These are phyloP conservation scores for Trichosporon sp. DNA, from an alignment of 1,284 basidiomycete species.

Conservation along the genomic window DNA sequence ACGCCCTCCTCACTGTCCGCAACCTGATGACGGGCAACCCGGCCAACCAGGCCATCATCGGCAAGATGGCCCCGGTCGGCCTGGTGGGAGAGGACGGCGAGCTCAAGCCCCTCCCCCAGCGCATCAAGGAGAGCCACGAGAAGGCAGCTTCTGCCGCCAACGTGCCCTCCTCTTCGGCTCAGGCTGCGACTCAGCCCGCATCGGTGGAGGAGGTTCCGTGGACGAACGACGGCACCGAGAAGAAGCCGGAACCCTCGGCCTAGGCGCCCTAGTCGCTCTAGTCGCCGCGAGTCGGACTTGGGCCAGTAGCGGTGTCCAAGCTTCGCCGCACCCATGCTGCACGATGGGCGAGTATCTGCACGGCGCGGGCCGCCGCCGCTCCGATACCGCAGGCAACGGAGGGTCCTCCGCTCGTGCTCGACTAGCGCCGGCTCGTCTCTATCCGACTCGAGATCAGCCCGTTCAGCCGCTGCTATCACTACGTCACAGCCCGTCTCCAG, in stretches of 20 bases:
- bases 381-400: no score
- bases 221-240: background rate
- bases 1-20: constrained; percentile 78
- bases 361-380: no score
- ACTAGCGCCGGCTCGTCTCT: no score
- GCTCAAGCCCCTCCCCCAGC: constrained; percentile 58
- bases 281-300: no score
- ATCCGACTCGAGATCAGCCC: no score
- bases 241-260: no score
- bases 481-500: background rate
- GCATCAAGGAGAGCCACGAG: constrained; percentile 40
- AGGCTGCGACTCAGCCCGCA: background rate
- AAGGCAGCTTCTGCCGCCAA: background rate
- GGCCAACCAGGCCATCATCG: constrained; percentile 77
- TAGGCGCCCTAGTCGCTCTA: no score
- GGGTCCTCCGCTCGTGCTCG: no score
- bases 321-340: no score
- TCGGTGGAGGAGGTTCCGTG: background rate
- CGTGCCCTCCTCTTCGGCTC: background rate
- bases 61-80: constrained; percentile 66
- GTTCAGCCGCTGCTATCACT: no score
- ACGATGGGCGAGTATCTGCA: no score
- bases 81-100: constrained; percentile 64
- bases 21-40: constrained; percentile 73
- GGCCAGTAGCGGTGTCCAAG: no score